These are phyloP conservation scores for Monosporascus cannonballus DNA, from an alignment of 2,329 filamentous ascomycete species.

Conservation along the genomic window DNA sequence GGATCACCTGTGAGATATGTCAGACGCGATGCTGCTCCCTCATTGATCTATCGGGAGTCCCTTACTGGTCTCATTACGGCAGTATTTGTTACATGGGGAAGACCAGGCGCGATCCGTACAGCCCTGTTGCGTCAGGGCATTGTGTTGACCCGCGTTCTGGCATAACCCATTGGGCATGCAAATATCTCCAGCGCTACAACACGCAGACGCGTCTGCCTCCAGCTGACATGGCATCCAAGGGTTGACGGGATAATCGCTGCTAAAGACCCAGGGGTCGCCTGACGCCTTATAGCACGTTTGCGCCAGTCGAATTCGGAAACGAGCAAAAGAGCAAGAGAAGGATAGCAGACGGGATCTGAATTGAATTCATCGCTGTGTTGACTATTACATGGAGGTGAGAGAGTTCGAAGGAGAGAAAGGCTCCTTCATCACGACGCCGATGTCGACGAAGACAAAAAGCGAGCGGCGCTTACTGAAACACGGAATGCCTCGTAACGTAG, in stretches of 20 bases:
- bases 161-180: background rate
- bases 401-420: too few relatives aligned
- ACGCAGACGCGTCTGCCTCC: background rate
- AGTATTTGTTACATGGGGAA: background rate
- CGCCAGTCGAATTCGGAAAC: background rate
- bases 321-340: too few relatives aligned
- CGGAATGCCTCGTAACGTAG: too few relatives aligned
- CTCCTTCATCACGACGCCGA: too few relatives aligned
- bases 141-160: background rate
- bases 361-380: too few relatives aligned
- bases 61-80: background rate
- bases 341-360: too few relatives aligned
- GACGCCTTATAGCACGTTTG: background rate
- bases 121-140: background rate
- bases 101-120: background rate
- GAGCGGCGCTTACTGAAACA: too few relatives aligned
- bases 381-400: too few relatives aligned
- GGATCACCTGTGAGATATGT: background rate
- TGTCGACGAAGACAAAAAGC: too few relatives aligned
- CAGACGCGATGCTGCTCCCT: background rate
- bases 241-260: background rate
- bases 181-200: background rate
- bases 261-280: background rate
- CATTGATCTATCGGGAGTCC: background rate
- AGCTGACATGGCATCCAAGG: background rate